Base-by-base conservation (phyloP, 345 rosid genomes). In the Eucalyptus guilfoylei region DNA sequence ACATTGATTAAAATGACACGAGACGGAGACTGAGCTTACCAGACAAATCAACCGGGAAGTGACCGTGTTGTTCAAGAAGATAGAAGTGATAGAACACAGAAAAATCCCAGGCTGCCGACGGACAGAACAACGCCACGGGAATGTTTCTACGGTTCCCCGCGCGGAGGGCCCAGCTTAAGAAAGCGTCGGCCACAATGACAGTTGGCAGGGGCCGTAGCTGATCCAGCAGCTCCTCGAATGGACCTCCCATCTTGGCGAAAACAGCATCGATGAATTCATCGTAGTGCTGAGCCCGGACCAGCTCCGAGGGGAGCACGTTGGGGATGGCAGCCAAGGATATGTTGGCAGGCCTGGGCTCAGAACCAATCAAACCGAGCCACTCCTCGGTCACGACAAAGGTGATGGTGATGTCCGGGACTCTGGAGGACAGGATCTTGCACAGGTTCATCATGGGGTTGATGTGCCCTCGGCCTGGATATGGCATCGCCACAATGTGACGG, bases 71-170 rank as follows among this genome's bases (percentile, higher is more conserved):
- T 21, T 26, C 23, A 52, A 93, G 89, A 62, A 91, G 89, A 76
- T 91, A 86, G 8, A 91, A 86, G 86, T 92, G 92, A 85, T 86
- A 34, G 19, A 90, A 89, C 32, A 90, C 4, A 9, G 93, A 91
- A 62, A 95, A 91, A 28, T 90, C 91, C 13, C 92, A 86, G 1
- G 95, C 92, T 4, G 94, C 89, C 91, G 86, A 90, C 1, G 95
- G 92, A 93, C 92, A 94, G 23, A 94, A 85, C 44, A 94, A 91
- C 72, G 91, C 96, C 90, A 95, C 94, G 58, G 94, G 95, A 87
- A 95, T 92, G 62, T 93, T 93, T 93, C 90, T 92, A 23, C 90
- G 88, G 28, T 28, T 72, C 3, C 92, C 95, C 24, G 93, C 93
- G 3, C 60, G 48, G 85, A 88, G 86, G 2, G 92, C 92, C 96